phyloP scores from a whole-genome alignment of 164 flowering plant species.

The Nymphaea colorata region DNA sequence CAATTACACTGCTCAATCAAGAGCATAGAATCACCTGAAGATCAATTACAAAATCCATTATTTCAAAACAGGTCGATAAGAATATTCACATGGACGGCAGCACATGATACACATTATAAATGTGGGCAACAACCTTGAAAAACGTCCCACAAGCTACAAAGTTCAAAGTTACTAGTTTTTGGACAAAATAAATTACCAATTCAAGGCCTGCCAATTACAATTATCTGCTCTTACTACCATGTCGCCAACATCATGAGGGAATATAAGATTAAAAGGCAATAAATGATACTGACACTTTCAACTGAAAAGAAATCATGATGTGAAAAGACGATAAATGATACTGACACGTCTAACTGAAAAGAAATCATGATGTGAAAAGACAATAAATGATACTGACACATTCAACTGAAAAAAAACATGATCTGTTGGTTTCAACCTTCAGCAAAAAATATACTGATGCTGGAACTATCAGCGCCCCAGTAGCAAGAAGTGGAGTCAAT shows the following conservation, averaged over 20 bases:
- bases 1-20: no score
- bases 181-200: no score
- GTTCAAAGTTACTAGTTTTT: no score
- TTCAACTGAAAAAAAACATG: background rate
- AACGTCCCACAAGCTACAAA: no score
- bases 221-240: no score
- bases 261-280: background rate
- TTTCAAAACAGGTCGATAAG: no score
- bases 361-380: background rate
- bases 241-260: background rate
- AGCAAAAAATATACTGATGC: constrained; percentile 70
- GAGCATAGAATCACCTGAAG: no score
- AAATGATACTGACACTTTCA: background rate
- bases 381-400: background rate
- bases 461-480: constrained; percentile 77
- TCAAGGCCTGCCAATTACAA: no score
- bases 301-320: background rate
- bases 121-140: no score
- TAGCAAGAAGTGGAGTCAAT: constrained; percentile 45
- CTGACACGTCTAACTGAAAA: background rate
- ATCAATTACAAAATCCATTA: no score
- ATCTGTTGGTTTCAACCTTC: constrained; percentile 33
- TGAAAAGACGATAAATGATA: background rate
- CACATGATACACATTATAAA: no score
- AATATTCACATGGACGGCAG: no score